phyloP scores from a whole-genome alignment of 2,329 filamentous ascomycete species.

The Fusarium temperatum region DNA sequence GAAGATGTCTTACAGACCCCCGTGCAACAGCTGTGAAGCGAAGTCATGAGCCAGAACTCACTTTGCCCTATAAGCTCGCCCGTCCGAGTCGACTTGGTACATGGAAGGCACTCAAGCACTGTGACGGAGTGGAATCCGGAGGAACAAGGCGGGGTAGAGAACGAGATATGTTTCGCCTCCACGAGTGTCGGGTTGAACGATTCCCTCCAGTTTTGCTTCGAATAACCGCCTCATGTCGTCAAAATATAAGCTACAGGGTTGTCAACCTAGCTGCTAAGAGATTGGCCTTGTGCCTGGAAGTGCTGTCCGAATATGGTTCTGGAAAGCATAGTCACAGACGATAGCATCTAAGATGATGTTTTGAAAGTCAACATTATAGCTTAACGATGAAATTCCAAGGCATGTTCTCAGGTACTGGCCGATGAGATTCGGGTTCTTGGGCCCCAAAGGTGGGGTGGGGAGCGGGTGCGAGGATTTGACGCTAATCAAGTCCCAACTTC shows the following conservation, averaged over 20 bases:
- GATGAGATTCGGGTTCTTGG: slow-evolving; percentile 29
- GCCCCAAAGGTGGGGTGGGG: slow-evolving; percentile 17
- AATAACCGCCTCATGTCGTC: slow-evolving; percentile 26
- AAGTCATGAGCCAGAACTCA: slow-evolving; percentile 34
- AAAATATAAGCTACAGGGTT: slow-evolving; percentile 15
- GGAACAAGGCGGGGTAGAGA: slow-evolving; percentile 25
- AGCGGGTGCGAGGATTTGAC: slow-evolving; percentile 14
- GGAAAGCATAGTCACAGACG: neutral
- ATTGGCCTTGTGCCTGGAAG: neutral
- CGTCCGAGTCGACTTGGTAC: slow-evolving; percentile 2
- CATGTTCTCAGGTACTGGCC: neutral
- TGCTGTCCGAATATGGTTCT: neutral
- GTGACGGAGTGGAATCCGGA: slow-evolving; percentile 3
- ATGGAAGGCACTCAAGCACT: neutral
- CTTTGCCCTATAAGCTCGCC: slow-evolving; percentile 11
- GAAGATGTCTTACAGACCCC: slow-evolving; percentile 31
- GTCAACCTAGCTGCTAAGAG: neutral
- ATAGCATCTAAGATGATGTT: neutral
- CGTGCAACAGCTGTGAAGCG: slow-evolving; percentile 39
- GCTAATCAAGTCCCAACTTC: slow-evolving; percentile 27
- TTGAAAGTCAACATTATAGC: neutral
- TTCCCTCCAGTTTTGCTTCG: slow-evolving; percentile 26
- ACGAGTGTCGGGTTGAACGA: slow-evolving; percentile 33
- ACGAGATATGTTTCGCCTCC: slow-evolving; percentile 24
- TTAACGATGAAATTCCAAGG: neutral